Percentiles rank a stretch among this genome's conserved stretches.
Conservation (phyloP, 2,329 filamentous ascomycete genomes). For the Dendrostoma leiphaemia region DNA sequence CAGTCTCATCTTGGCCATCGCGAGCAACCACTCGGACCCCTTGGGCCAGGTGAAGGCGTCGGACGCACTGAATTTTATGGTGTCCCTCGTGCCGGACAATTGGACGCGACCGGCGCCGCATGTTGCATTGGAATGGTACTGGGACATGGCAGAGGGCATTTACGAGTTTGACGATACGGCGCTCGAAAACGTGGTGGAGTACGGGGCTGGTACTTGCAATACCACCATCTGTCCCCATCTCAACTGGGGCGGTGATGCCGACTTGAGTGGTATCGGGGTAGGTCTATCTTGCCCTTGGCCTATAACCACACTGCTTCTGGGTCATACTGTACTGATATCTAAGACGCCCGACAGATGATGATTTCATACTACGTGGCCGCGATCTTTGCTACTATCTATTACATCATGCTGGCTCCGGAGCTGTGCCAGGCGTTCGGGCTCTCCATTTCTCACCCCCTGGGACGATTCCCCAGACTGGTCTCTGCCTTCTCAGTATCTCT, state of each 20-base stretch:
- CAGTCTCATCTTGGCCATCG: not conserved
- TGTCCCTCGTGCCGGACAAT: conserved; percentile 3
- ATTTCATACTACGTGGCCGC: conserved; percentile 16
- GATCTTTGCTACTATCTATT: conserved; percentile 16
- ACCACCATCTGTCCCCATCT: conserved; percentile 15
- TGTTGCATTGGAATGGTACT: conserved; percentile 11
- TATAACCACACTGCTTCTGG: not conserved
- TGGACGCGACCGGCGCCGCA: conserved; percentile 4
- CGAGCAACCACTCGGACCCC: not conserved
- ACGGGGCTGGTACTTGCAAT: not conserved
- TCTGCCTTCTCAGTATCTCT: not conserved
- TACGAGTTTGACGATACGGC: not conserved
- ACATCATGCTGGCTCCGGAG: conserved; percentile 7
- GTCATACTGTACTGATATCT: not conserved
- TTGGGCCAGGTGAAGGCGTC: no score
- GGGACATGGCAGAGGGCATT: not conserved
- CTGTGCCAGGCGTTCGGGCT: conserved; percentile 7
- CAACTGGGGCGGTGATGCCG: conserved; percentile 15
- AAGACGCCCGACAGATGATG: conserved; percentile 1
- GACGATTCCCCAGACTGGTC: not conserved
- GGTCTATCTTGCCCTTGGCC: not conserved
- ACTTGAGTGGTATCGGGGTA: conserved; percentile 17
- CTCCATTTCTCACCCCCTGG: not conserved
- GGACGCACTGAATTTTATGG: conserved; percentile 7
- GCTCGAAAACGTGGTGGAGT: no score